Evolutionary conservation across 2,329 filamentous ascomycete species (phyloP), one percentile per base, ranked within the genome.

Genomic region (Rhinocladiella mackenziei): DNA sequence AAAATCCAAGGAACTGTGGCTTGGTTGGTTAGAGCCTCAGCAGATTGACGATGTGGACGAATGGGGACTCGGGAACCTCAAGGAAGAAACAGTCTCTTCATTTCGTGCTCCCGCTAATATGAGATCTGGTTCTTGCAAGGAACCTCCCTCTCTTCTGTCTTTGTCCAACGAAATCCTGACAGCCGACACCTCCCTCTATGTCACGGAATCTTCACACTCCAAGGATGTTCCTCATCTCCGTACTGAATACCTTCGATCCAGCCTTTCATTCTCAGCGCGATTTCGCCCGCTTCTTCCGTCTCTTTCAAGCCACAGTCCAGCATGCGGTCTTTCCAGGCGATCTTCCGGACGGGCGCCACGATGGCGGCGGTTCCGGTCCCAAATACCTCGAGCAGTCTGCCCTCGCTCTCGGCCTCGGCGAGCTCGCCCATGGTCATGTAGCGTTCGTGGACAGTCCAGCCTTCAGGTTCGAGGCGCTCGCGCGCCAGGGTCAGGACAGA

Each of bases 201-300:
- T 45, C 43, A 46, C 22, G 41, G 3, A 18, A 56, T 51, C 50
- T 55, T 56, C 11, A 45, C 39, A 50, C 89, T 96, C 92, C 92
- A 98, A 55, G 83, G 77, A 65, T 96, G 88, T 64, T 87, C 79
- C 67, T 91, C 85, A 54, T 96, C 89, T 53, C 92, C 92, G 64
- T 97, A 96, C 71, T 97, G 91, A 57, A 94, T 89, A 19, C 73
- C 83, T 72, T 94, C 89, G 52, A 98, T 96, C 92, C 92, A 98
- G 59, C 84, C 79, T 80, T 95, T 94, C 83, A 98, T 89, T 67
- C 78, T 79, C 59, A 80, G 70, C 7, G 92, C 84, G 60, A 97
- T 75, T 61, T 89, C 84, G 31, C 92, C 92, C 8, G 88, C 89
- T 72, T 98, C 91, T 67, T 94, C 78, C 35, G 80, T 73, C 56